A percentile compares a stretch with the other conserved stretches of the same genome.
phyloP scores from a whole-genome alignment of 257 asterid species.

The Osmanthus fragrans region DNA sequence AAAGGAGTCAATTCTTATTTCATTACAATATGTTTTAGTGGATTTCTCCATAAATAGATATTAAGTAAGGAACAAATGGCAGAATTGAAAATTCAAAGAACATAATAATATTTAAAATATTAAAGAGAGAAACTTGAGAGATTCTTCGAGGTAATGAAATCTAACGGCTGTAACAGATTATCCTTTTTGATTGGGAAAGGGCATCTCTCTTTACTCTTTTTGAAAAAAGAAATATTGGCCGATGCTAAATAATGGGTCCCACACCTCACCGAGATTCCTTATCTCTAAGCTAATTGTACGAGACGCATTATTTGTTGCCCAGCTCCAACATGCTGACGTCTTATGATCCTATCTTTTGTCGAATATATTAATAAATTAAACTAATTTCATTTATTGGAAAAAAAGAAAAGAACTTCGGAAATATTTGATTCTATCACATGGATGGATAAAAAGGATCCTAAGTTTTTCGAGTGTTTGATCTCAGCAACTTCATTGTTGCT shows the following conservation, averaged over 20 bases:
- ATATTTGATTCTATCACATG: too few relatives aligned
- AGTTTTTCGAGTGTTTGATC: too few relatives aligned
- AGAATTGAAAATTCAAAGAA: neutral
- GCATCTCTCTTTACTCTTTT: conserved; percentile 1
- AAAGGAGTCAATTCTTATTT: too few relatives aligned
- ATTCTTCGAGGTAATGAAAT: conserved; percentile 29
- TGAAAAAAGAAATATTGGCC: conserved; percentile 8
- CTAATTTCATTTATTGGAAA: too few relatives aligned
- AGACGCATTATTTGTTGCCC: conserved; percentile 3
- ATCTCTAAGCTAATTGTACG: neutral
- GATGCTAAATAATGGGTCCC: conserved; percentile 17
- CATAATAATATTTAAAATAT: neutral
- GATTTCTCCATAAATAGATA: too few relatives aligned
- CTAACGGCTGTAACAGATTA: conserved; percentile 30
- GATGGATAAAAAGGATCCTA: too few relatives aligned
- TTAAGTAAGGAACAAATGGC: neutral
- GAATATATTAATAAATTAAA: too few relatives aligned
- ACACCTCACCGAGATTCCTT: conserved; percentile 24
- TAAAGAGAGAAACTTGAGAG: neutral
- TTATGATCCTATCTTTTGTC: neutral
- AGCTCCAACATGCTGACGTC: neutral
- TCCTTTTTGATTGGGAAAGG: neutral
- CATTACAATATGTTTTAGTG: too few relatives aligned
- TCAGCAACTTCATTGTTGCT: too few relatives aligned
- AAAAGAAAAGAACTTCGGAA: too few relatives aligned